Base-by-base conservation (phyloP, 768 basidiomycete species). In the Calocybe cyanea region DNA sequence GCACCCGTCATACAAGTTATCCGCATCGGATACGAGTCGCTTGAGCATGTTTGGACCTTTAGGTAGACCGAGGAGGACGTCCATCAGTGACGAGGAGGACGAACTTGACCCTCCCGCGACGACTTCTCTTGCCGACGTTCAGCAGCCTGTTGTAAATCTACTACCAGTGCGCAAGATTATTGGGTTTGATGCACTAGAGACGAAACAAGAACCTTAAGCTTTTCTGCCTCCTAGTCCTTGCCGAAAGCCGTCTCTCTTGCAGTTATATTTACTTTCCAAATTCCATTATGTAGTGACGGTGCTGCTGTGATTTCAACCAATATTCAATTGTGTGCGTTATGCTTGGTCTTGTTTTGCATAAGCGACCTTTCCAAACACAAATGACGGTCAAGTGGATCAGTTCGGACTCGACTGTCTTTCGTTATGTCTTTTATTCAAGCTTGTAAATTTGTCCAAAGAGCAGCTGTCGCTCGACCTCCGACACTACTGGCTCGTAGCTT, bases 51-150 rank as follows among this genome's bases (percentile, higher is more conserved):
- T 84, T 42, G 80, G 81, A 1, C 67, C 69, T 9, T 53, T 77
- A 10, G 76, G 77, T 30, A 73, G 76, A 43, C 62, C 74, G 28
- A 64, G 76, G 19, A 59, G 72, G 43, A 64, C 70, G 18, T 76
- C 79, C 2, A 84, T 84, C 52, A 85, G 83, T 53, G 83, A 82
- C 37, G 76, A 73, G 42, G 76, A 77, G 43, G 81, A 78, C 28
- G 70, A 77, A 46, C 57, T 71, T 48, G 78, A 75, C 48, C 70
- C 67, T 4, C 66, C 73, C 33, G 65, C 66, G 21, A 58, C 63
- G 1, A 69, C 64, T 34, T 64, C 52, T 20, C 57, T 63, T 18
- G 58, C 53, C 32, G 69, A 51, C 25, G 33, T 41, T 34, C 52
- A 43, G 75, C 76, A 46, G 69, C 81, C 81, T 24, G 71, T 75